Evolutionary conservation across 208 protist genomes (phyloP), one percentile per base, ranked within the genome.

Genomic region (Leishmania amazonensis): DNA sequence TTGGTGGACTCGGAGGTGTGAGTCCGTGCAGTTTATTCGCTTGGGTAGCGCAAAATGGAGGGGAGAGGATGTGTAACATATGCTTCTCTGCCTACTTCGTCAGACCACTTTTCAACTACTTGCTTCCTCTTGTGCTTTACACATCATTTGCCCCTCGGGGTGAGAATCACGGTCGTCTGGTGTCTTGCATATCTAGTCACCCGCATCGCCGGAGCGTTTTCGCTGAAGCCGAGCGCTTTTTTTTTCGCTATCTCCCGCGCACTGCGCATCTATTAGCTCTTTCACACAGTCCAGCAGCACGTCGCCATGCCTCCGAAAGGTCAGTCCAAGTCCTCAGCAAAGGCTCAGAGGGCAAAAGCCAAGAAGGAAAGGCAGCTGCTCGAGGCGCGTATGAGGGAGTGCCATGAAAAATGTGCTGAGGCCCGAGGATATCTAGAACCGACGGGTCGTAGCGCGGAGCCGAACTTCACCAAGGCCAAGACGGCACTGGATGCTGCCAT

Each of bases 381-480:
- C 19, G 94, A 98, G 75, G 90, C 92, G 24, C 78, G 70, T 19
- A 97, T 96, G 31, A 94, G 90, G 71, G 86, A 91, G 28, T 94
- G 88, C 17, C 45, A 92, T 47, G 90, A 93, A 57, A 96, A 96
- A 85, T 94, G 90, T 79, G 88, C 89, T 49, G 94, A 97, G 76
- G 96, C 91, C 7, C 87, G 74, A 35, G 81, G 72, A 4, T 95
- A 93, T 80, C 86, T 98, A 45, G 87, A 98, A 73, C 88, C 92
- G 6, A 79, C 83, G 3, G 90, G 92, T 40, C 76, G 84, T 21
- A 91, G 88, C 62, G 83, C 87, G 9, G 83, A 94, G 60, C 88
- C 93, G 21, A 95, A 98, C 77, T 96, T 88, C 80, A 72, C 70
- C 24, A 97, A 98, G 73, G 96, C 97, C 15, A 95, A 93, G 42